phyloP scores from a whole-genome alignment of 306 rosid genomes.

The Citrullus amarus region DNA sequence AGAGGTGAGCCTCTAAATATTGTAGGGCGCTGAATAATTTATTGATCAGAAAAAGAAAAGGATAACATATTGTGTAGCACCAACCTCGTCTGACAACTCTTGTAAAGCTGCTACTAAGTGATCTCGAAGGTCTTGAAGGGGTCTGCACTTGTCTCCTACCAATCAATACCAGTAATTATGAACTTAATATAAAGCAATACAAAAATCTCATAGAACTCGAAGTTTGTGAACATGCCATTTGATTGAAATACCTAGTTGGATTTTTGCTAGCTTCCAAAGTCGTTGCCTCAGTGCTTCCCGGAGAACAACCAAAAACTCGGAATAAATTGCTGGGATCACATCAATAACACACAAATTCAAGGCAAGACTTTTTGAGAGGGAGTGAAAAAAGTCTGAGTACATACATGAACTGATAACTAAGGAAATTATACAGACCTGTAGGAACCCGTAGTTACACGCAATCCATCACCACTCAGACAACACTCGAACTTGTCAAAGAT shows the following conservation, averaged over 20 bases:
- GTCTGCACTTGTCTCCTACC: slow-evolving; percentile 88
- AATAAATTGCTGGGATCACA: slow-evolving; percentile 76
- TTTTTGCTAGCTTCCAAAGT: slow-evolving; percentile 98
- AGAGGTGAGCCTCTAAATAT: background rate
- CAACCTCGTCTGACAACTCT: slow-evolving; percentile 91
- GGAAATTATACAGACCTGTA: slow-evolving; percentile 51
- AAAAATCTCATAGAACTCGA: slow-evolving; percentile 1
- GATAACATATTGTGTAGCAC: slow-evolving; percentile 8
- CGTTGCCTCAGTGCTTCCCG: slow-evolving; percentile 63
- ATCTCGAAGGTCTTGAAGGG: slow-evolving; percentile 93
- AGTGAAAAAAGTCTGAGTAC: background rate
- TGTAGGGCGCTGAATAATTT: background rate
- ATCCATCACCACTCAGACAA: slow-evolving; percentile 89
- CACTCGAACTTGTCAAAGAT: slow-evolving; percentile 97
- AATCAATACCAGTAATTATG: slow-evolving; percentile 1
- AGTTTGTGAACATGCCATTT: background rate
- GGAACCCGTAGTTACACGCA: slow-evolving; percentile 84
- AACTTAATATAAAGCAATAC: background rate
- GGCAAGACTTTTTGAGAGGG: background rate
- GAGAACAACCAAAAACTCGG: slow-evolving; percentile 76
- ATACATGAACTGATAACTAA: background rate
- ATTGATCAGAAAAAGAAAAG: background rate
- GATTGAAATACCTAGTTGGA: slow-evolving; percentile 68
- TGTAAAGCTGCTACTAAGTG: slow-evolving; percentile 78
- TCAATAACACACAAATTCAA: background rate